Evolutionary conservation across 2,329 filamentous ascomycete species (phyloP).

Genomic region (Pleurostoma richardsiae): DNA sequence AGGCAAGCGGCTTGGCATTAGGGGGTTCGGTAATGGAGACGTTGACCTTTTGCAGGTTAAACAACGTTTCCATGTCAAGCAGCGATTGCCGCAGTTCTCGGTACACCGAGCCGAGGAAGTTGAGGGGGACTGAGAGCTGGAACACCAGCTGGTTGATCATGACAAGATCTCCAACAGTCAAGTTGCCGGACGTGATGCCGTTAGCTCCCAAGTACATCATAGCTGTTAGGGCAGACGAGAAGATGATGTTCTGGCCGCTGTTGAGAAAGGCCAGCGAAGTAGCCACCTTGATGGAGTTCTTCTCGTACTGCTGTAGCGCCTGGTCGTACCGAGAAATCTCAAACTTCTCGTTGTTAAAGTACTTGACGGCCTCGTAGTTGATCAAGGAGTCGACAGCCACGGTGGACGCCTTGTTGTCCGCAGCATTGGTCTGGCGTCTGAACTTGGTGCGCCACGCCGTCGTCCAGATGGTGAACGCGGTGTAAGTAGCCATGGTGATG

Average conservation of each 20-base stretch:
- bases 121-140: slow-evolving; percentile 92
- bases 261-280: slow-evolving; percentile 92
- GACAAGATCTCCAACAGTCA: slow-evolving; percentile 93
- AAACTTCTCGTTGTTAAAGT: slow-evolving; percentile 98
- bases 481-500: slow-evolving; percentile 87
- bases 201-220: slow-evolving; percentile 98
- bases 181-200: slow-evolving; percentile 72
- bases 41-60: slow-evolving; percentile 96
- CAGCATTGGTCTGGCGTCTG: slow-evolving; percentile 88
- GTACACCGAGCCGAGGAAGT: slow-evolving; percentile 97
- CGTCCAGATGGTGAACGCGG: slow-evolving; percentile 94
- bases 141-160: slow-evolving; percentile 99
- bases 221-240: slow-evolving; percentile 83
- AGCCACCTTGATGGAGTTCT: slow-evolving; percentile 92
- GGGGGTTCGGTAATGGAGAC: slow-evolving; percentile 75
- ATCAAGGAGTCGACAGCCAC: slow-evolving; percentile 95
- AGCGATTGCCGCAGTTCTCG: slow-evolving; percentile 91
- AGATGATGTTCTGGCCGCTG: slow-evolving; percentile 94
- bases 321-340: slow-evolving; percentile 88
- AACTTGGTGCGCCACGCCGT: slow-evolving; percentile 98
- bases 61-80: slow-evolving; percentile 97
- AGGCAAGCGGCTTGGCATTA: slow-evolving; percentile 65
- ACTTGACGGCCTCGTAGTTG: slow-evolving; percentile 99
- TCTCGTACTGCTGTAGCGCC: slow-evolving; percentile 81
- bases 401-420: slow-evolving; percentile 91